These are phyloP conservation scores for Viola odorata DNA, from an alignment of 345 rosid species.

Conservation along the genomic window DNA sequence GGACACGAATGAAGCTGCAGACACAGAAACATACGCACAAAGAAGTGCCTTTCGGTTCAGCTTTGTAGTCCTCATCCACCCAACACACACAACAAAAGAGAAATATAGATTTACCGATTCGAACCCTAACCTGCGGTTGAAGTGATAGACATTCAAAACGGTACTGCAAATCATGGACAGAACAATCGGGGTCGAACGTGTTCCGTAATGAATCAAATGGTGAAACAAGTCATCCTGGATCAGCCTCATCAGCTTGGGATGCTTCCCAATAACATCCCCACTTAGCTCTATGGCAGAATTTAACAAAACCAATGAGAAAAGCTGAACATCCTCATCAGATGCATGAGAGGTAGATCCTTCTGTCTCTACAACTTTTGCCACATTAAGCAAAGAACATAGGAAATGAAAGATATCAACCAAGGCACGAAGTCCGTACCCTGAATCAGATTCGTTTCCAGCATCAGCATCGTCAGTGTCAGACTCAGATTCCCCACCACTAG, in stretches of 20 bases:
- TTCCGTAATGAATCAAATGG: conserved; percentile 81
- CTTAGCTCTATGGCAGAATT: conserved; percentile 71
- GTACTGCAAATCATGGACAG: conserved; percentile 86
- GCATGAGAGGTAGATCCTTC: conserved; percentile 51
- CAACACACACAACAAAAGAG: no score
- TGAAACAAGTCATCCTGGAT: conserved; percentile 80
- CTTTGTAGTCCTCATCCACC: not conserved
- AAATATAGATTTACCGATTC: not conserved
- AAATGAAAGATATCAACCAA: conserved; percentile 81
- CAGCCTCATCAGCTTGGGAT: conserved; percentile 69
- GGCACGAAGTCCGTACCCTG: conserved; percentile 62
- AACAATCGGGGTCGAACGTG: conserved; percentile 62
- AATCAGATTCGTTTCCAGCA: conserved; percentile 12
- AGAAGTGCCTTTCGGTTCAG: not conserved
- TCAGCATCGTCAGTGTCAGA: conserved; percentile 56
- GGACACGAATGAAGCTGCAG: conserved; percentile 73
- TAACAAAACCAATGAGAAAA: conserved; percentile 57
- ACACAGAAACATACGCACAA: not conserved
- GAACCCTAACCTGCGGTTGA: conserved; percentile 58
- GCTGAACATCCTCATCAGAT: conserved; percentile 68
- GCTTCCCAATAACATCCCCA: conserved; percentile 70
- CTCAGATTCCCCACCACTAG: conserved; percentile 45
- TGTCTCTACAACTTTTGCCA: conserved; percentile 54
- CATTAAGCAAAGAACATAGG: conserved; percentile 71
- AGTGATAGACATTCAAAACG: conserved; percentile 74